These are phyloP conservation scores for Ascochyta clinopodiicola DNA, from an alignment of 2,329 filamentous ascomycete genomes.

Conservation along the genomic window DNA sequence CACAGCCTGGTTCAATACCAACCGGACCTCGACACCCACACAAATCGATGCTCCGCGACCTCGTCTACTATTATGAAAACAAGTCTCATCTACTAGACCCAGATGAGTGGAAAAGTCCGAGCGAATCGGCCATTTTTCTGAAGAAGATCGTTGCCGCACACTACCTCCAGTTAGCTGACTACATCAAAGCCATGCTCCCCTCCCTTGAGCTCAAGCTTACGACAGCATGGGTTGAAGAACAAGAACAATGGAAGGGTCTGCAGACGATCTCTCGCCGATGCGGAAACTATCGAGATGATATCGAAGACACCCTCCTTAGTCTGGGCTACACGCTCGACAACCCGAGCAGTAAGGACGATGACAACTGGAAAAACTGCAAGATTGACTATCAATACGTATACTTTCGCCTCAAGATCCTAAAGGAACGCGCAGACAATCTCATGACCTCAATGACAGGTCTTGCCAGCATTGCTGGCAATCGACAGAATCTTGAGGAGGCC, in stretches of 20 bases:
- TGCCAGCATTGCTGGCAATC: constrained; percentile 43
- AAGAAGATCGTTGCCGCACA: constrained; percentile 46
- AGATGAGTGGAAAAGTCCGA: constrained; percentile 31
- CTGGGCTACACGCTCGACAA: constrained; percentile 32
- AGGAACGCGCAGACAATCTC: constrained; percentile 42
- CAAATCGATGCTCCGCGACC: constrained; percentile 36
- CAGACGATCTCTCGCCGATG: constrained; percentile 44
- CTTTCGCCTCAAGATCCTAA: constrained; percentile 41
- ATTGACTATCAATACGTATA: constrained; percentile 45
- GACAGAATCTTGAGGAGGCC: constrained; percentile 44
- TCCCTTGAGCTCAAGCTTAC: constrained; percentile 42
- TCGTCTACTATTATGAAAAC: constrained; percentile 37
- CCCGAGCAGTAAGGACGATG: not conserved
- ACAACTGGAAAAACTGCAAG: constrained; percentile 35
- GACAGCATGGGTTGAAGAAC: constrained; percentile 42
- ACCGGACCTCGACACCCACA: constrained; percentile 28
- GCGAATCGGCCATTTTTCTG: constrained; percentile 34
- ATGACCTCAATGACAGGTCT: constrained; percentile 46
- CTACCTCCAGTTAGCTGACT: constrained; percentile 42
- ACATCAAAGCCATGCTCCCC: constrained; percentile 45
- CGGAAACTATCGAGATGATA: constrained; percentile 45
- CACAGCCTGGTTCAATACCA: not conserved
- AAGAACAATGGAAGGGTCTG: constrained; percentile 44
- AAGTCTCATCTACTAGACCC: constrained; percentile 26
- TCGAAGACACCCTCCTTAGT: constrained; percentile 42